These are phyloP conservation scores for Termitomyces titanicus DNA, from an alignment of 768 basidiomycete genomes.

Conservation along the genomic window DNA sequence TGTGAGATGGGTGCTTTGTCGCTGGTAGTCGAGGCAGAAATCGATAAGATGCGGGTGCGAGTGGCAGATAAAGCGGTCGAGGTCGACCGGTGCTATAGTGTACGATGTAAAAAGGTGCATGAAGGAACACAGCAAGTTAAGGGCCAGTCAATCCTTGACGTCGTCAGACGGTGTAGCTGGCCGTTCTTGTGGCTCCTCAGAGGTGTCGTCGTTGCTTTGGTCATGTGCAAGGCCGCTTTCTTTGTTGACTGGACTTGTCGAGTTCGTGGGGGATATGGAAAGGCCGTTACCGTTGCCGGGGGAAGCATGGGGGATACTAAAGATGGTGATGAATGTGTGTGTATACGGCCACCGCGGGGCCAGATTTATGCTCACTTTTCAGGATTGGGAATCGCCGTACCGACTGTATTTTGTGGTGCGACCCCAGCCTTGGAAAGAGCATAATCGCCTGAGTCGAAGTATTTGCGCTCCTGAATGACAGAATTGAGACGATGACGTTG, in stretches of 20 bases:
- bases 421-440: conserved; percentile 94
- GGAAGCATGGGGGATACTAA: conserved; percentile 89
- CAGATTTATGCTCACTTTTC: conserved; percentile 67
- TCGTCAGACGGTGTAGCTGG: conserved; percentile 3
- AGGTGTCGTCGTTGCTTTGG: conserved; percentile 27
- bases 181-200: conserved; percentile 19
- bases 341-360: conserved; percentile 2
- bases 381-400: conserved; percentile 97
- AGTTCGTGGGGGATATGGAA: conserved; percentile 74
- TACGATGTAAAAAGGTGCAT: conserved; percentile 17
- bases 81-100: conserved; percentile 13
- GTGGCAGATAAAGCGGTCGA: conserved; percentile 14
- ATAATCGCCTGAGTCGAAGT: conserved; percentile 99
- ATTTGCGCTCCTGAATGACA: conserved; percentile 83
- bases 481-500: conserved; percentile 13
- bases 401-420: conserved; percentile 82
- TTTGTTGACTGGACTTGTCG: conserved; percentile 59
- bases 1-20: conserved; percentile 17
- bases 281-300: conserved; percentile 53
- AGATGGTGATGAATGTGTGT: conserved; percentile 16
- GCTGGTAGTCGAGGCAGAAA: conserved; percentile 17
- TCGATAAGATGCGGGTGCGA: conserved; percentile 19
- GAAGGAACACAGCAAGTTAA: conserved; percentile 1
- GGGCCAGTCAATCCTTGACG: conserved; percentile 13
- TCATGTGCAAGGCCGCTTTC: conserved; percentile 52